Conservation (phyloP, 1,139 yeast genomes). For the Protomyces lactucae-debilis region DNA sequence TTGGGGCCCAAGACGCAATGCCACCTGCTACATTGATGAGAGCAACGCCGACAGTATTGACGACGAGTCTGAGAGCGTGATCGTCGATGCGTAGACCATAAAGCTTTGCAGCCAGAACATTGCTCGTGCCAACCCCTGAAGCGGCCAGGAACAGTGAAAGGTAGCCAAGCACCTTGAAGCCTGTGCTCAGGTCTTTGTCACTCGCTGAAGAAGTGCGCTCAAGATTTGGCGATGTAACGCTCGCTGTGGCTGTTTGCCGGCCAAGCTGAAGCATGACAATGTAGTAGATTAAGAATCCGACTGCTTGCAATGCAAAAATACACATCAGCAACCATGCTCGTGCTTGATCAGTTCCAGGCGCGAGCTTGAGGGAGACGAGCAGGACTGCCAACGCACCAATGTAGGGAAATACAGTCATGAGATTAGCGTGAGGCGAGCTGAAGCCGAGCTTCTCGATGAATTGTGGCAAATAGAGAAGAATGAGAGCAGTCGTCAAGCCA, state of each 20-base stretch:
- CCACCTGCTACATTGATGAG: neutral
- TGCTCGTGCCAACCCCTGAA: neutral
- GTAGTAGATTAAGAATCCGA: neutral
- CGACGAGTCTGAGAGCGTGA: neutral
- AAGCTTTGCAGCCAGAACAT: conserved; percentile 1
- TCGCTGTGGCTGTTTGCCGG: neutral
- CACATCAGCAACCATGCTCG: neutral
- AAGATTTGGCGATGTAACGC: neutral
- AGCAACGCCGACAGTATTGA: neutral
- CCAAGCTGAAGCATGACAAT: neutral
- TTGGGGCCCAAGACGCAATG: neutral
- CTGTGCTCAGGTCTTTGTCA: neutral
- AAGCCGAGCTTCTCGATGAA: neutral
- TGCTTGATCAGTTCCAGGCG: neutral
- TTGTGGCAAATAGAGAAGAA: neutral
- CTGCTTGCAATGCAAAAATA: neutral
- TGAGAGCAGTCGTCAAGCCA: neutral
- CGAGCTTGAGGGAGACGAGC: neutral
- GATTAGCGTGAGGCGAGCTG: neutral
- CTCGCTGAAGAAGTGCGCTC: neutral
- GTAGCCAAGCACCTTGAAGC: neutral
- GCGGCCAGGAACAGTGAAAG: neutral
- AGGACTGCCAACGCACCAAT: neutral
- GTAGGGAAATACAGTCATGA: neutral
- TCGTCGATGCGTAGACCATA: neutral